Percentiles rank a stretch among this genome's conserved stretches.
Evolutionary conservation across 179 eudicot genomes (phyloP).

Genomic region (Pouteria campechiana): DNA sequence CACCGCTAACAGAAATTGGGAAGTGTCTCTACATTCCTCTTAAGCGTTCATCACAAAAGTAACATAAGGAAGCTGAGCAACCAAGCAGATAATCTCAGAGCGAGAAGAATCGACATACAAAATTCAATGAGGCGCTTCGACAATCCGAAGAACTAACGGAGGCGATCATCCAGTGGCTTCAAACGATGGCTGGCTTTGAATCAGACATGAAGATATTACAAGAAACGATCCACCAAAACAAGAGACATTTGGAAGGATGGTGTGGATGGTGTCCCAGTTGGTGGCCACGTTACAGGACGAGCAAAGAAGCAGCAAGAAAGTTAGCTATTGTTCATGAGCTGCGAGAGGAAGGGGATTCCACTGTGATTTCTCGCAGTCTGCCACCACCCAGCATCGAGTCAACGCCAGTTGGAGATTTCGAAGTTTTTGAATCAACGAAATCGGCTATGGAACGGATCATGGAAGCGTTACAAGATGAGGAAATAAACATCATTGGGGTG

Average conservation of each 20-base stretch:
- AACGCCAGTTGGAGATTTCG: conserved; percentile 12
- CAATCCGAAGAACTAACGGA: conserved; percentile 16
- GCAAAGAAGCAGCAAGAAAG: conserved; percentile 14
- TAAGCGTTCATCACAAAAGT: background rate
- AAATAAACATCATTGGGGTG: conserved; percentile 17
- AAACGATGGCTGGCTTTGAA: conserved; percentile 1
- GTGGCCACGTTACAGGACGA: conserved; percentile 2
- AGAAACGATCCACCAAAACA: background rate
- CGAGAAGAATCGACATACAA: conserved; percentile 1
- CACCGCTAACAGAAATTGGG: too few relatives aligned
- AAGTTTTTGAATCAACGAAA: conserved; percentile 23
- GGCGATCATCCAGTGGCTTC: conserved; percentile 14
- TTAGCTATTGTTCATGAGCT: conserved; percentile 4
- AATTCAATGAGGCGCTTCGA: conserved; percentile 5
- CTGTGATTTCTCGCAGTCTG: conserved; percentile 9
- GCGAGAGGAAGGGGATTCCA: background rate
- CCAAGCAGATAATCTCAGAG: conserved; percentile 3
- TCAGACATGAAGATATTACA: background rate
- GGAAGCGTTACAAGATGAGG: conserved; percentile 10
- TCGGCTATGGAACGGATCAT: conserved; percentile 12
- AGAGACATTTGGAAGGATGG: background rate
- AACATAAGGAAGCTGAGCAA: conserved; percentile 5
- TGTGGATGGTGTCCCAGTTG: too few relatives aligned
- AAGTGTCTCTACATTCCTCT: too few relatives aligned
- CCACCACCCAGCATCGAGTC: conserved; percentile 19